These are phyloP conservation scores for Chlamydomonas sp. DNA, from an alignment of 139 green algal species.

Conservation along the genomic window DNA sequence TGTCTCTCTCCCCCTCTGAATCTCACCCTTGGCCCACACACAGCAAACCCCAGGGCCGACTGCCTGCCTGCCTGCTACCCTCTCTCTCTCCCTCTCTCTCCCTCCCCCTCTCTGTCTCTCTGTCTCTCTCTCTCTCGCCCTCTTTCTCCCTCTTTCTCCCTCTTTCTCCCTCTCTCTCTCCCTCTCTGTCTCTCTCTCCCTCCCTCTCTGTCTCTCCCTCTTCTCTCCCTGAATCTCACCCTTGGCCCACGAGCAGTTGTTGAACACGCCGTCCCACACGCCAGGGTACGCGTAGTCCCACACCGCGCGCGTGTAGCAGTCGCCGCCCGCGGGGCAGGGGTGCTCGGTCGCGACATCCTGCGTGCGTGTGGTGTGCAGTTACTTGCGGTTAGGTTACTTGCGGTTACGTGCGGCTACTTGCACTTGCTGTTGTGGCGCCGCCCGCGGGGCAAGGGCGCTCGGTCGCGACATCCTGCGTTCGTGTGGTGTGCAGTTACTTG, in stretches of 20 bases:
- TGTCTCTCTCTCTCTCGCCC: no score
- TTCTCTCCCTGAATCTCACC: no score
- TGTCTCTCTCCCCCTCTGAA: no score
- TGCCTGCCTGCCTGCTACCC: no score
- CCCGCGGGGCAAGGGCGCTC: not conserved
- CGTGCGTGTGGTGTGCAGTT: not conserved
- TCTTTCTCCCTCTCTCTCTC: no score
- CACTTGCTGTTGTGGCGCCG: not conserved
- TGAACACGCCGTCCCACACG: conserved; percentile 51
- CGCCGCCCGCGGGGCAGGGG: not conserved
- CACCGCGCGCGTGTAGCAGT: not conserved
- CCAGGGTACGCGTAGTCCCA: conserved; percentile 47
- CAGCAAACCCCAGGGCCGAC: no score
- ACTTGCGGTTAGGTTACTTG: conserved; percentile 4
- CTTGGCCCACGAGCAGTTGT: conserved; percentile 33
- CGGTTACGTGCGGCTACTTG: not conserved
- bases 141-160: no score
- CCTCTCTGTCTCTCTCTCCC: no score
- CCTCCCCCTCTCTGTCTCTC: no score
- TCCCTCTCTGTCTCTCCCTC: no score
- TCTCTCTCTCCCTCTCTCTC: no score
- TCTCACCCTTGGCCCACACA: no score
- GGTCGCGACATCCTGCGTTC: not conserved
- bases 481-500: not conserved
- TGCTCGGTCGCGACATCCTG: not conserved